A percentile compares a stretch with the other conserved stretches of the same genome.
Evolutionary conservation across 2,329 filamentous ascomycete species (phyloP).

Genomic region (Epicoccum sorghinum): DNA sequence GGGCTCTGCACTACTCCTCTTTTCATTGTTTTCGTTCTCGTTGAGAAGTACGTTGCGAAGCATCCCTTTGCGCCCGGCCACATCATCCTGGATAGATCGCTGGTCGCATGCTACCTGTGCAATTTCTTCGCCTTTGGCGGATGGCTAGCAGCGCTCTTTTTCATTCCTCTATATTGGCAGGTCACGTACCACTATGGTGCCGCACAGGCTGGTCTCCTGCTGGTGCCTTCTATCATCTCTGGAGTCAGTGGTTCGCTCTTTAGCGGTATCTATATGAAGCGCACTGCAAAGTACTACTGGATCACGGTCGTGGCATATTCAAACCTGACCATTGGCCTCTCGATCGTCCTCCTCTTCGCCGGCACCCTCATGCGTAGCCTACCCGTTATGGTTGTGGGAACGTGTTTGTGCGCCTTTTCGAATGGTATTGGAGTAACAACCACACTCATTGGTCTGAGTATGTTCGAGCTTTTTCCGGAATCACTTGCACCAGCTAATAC

Average conservation of each 20-base stretch:
- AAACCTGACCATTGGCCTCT: conserved; percentile 60
- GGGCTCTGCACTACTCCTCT: conserved; percentile 64
- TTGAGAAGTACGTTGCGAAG: conserved; percentile 70
- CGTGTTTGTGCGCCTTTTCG: conserved; percentile 60
- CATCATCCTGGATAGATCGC: conserved; percentile 70
- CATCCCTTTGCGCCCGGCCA: conserved; percentile 78
- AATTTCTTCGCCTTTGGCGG: conserved; percentile 75
- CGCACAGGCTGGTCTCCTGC: conserved; percentile 66
- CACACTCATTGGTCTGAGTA: conserved; percentile 70
- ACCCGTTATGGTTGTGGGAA: conserved; percentile 61
- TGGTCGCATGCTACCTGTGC: conserved; percentile 71
- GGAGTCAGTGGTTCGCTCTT: conserved; percentile 69
- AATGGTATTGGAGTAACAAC: conserved; percentile 71
- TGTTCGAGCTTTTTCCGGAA: conserved; percentile 25
- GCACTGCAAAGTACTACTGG: conserved; percentile 73
- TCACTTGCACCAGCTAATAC: conserved; percentile 1
- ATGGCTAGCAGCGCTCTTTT: conserved; percentile 68
- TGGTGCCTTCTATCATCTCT: conserved; percentile 69
- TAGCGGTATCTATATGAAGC: conserved; percentile 70
- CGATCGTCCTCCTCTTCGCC: conserved; percentile 63
- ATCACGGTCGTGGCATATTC: conserved; percentile 66
- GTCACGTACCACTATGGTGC: conserved; percentile 70
- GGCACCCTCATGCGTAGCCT: conserved; percentile 60
- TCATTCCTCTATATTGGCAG: conserved; percentile 80
- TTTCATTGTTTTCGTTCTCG: conserved; percentile 69